A percentile compares a stretch with the other conserved stretches of the same genome.
Evolutionary conservation across 768 basidiomycete species (phyloP).

Genomic region (Boletus coccyginus): DNA sequence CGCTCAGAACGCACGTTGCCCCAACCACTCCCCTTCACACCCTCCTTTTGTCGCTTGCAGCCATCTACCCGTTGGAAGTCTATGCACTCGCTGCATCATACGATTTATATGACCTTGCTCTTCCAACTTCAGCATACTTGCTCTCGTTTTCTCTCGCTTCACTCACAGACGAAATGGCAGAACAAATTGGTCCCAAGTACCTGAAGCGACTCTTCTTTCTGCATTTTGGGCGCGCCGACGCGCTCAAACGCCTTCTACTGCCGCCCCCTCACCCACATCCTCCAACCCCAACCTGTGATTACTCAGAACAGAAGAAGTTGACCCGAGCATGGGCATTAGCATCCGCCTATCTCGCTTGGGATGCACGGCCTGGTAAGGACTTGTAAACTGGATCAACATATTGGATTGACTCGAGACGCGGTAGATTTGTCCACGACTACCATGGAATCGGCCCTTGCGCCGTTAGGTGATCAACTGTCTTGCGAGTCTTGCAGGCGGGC

Average conservation of each 20-base stretch:
- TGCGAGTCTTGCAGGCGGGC: slow-evolving; percentile 67
- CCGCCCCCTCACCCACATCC: slow-evolving; percentile 74
- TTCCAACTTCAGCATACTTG: slow-evolving; percentile 70
- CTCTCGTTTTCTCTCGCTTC: slow-evolving; percentile 66
- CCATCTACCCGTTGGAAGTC: slow-evolving; percentile 64
- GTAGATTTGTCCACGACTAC: slow-evolving; percentile 69
- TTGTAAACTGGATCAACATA: background rate
- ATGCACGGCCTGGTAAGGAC: slow-evolving; percentile 68
- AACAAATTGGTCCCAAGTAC: slow-evolving; percentile 70
- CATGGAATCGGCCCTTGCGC: slow-evolving; percentile 70
- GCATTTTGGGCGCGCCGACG: slow-evolving; percentile 80
- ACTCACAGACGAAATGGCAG: slow-evolving; percentile 68
- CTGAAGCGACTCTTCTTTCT: slow-evolving; percentile 80
- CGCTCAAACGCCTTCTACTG: slow-evolving; percentile 73
- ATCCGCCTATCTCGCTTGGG: slow-evolving; percentile 81
- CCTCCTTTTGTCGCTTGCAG: slow-evolving; percentile 64
- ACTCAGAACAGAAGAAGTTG: slow-evolving; percentile 73
- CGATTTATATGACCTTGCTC: slow-evolving; percentile 71
- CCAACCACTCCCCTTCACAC: slow-evolving; percentile 56
- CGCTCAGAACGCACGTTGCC: slow-evolving; percentile 43
- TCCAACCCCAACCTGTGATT: slow-evolving; percentile 67
- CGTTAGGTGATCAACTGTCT: slow-evolving; percentile 63
- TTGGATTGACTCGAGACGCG: background rate
- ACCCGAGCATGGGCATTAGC: slow-evolving; percentile 82
- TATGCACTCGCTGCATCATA: slow-evolving; percentile 69